These are phyloP conservation scores for Hypoxylon fuscum DNA, from an alignment of 495 filamentous ascomycete genomes.

Conservation along the genomic window DNA sequence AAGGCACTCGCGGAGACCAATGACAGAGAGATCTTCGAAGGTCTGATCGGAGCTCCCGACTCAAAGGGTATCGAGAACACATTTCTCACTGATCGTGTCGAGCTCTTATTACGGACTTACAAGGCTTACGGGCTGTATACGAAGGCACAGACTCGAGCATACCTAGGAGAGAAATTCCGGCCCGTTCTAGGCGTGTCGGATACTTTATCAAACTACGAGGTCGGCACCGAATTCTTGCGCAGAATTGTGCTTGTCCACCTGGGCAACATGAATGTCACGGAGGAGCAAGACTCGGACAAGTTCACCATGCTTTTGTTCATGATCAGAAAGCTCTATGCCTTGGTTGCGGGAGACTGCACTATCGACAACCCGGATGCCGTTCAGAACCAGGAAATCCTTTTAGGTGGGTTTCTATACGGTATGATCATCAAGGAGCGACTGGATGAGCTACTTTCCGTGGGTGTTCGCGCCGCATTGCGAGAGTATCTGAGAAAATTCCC, in stretches of 20 bases:
- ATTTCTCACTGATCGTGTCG: slow-evolving; percentile 93
- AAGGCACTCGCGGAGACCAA: slow-evolving; percentile 97
- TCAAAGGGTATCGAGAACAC: slow-evolving; percentile 84
- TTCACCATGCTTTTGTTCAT: slow-evolving; percentile 95
- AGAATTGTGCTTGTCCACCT: slow-evolving; percentile 91
- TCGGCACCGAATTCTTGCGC: slow-evolving; percentile 86
- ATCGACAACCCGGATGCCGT: slow-evolving; percentile 96
- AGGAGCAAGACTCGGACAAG: slow-evolving; percentile 85
- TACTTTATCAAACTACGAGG: slow-evolving; percentile 84
- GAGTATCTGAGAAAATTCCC: slow-evolving; percentile 77
- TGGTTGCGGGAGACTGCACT: slow-evolving; percentile 90
- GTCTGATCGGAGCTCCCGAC: slow-evolving; percentile 74
- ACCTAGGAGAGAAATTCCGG: slow-evolving; percentile 88
- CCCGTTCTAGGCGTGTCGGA: slow-evolving; percentile 81
- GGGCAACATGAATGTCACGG: slow-evolving; percentile 80
- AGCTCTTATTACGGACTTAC: slow-evolving; percentile 91
- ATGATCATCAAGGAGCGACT: slow-evolving; percentile 94
- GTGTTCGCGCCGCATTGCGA: slow-evolving; percentile 65
- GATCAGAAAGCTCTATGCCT: slow-evolving; percentile 91
- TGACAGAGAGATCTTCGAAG: slow-evolving; percentile 94
- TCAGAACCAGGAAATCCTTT: slow-evolving; percentile 90
- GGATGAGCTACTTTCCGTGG: slow-evolving; percentile 81
- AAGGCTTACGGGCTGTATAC: slow-evolving; percentile 86
- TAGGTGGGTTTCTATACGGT: slow-evolving; percentile 92
- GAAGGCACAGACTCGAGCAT: slow-evolving; percentile 77